Conservation (phyloP, 169 alveolate species). For the Plasmodium knowlesi region DNA sequence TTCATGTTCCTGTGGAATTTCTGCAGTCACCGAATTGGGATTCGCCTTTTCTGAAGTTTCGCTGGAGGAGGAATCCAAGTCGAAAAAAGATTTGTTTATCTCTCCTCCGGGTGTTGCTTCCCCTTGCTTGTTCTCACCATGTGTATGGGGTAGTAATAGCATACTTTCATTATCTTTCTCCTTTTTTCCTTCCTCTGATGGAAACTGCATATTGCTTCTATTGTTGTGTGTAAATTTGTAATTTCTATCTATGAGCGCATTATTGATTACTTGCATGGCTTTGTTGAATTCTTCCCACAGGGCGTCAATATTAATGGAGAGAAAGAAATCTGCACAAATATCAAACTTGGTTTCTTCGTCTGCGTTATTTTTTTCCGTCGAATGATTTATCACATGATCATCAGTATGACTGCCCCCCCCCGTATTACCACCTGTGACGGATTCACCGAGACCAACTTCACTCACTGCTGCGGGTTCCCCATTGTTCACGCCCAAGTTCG, state of each 20-base stretch:
- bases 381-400: not conserved
- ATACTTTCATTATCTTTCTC: not conserved
- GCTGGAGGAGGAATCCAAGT: constrained; percentile 21
- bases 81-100: not conserved
- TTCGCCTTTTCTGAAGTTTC: not conserved
- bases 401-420: not conserved
- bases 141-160: not conserved
- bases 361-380: not conserved
- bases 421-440: not conserved
- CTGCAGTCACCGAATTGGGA: not conserved
- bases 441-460: not conserved
- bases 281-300: constrained; percentile 73
- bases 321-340: constrained; percentile 57
- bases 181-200: not conserved
- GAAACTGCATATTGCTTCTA: not conserved
- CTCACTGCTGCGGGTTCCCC: not conserved
- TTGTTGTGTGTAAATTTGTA: constrained; percentile 34
- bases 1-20: not conserved
- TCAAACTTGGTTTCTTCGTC: constrained; percentile 67
- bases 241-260: constrained; percentile 49
- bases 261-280: constrained; percentile 72
- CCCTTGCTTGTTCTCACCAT: not conserved
- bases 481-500: not conserved
- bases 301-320: constrained; percentile 47
- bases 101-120: not conserved